phyloP scores from a whole-genome alignment of 495 filamentous ascomycete genomes.

The Tuber melanosporum region DNA sequence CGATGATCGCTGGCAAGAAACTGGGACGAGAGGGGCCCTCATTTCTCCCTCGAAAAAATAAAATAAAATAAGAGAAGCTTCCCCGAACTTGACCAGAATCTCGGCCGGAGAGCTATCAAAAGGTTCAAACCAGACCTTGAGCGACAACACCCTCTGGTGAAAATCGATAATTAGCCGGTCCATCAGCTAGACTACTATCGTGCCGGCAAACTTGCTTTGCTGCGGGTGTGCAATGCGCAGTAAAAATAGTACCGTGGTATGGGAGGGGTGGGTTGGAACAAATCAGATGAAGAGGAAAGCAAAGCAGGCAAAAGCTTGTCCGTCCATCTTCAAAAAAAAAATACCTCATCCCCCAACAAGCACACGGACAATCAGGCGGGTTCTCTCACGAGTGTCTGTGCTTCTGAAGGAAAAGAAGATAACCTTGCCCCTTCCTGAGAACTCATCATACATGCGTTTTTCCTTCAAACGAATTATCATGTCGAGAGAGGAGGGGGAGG shows the following conservation, averaged over 20 bases:
- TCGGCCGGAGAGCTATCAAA: background rate
- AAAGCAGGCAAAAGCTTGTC: background rate
- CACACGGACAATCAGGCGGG: background rate
- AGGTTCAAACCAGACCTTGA: background rate
- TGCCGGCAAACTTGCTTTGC: background rate
- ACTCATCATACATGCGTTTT: conserved; percentile 16
- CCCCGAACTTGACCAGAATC: background rate
- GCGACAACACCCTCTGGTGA: conserved; percentile 3
- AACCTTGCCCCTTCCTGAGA: background rate
- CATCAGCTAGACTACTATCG: background rate
- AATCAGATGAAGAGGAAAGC: background rate
- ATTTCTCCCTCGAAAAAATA: background rate
- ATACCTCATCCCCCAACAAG: conserved; percentile 1
- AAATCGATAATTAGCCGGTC: conserved; percentile 2
- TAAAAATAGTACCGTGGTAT: conserved; percentile 1
- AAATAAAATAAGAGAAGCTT: background rate
- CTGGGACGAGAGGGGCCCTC: background rate
- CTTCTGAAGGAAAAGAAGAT: background rate
- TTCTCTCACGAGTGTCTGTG: background rate
- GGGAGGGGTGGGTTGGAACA: background rate
- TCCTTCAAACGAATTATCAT: conserved; percentile 20
- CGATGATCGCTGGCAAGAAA: background rate
- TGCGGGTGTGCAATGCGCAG: background rate
- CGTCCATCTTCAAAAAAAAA: background rate
- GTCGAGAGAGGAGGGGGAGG: conserved; percentile 16